These are phyloP conservation scores for Microbotryomycetes sp. DNA, from an alignment of 1,284 basidiomycete genomes.

Conservation along the genomic window DNA sequence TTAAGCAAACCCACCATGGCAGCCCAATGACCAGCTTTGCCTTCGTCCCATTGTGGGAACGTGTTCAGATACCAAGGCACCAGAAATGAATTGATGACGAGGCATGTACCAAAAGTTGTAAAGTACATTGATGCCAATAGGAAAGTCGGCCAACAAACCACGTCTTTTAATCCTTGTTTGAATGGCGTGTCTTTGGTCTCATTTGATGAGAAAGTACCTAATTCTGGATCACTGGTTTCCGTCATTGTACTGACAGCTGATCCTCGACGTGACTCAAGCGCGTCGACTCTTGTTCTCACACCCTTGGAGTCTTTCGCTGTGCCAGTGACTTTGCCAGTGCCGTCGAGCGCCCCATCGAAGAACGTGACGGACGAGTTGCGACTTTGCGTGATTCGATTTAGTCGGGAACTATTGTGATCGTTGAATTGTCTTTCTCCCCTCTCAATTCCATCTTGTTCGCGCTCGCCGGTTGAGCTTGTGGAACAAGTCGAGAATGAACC, in stretches of 20 bases:
- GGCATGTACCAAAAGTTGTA: constrained; percentile 8
- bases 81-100: background rate
- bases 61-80: background rate
- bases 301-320: background rate
- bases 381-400: background rate
- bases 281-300: background rate
- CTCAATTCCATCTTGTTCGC: constrained; percentile 32
- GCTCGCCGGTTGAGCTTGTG: constrained; percentile 47
- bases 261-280: background rate
- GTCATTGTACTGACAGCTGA: too few relatives aligned
- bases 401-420: too few relatives aligned
- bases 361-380: background rate
- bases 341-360: too few relatives aligned
- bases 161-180: background rate
- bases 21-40: constrained; percentile 12
- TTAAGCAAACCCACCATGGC: constrained; percentile 23
- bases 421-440: background rate
- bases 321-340: too few relatives aligned
- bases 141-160: constrained; percentile 15
- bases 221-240: background rate
- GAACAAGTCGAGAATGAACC: constrained; percentile 53
- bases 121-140: constrained; percentile 18
- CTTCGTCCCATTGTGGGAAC: constrained; percentile 3
- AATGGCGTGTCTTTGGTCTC: constrained; percentile 4
- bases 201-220: background rate